Base-by-base conservation (phyloP, 805 yeast species). In the Ogataea populi-albae region DNA sequence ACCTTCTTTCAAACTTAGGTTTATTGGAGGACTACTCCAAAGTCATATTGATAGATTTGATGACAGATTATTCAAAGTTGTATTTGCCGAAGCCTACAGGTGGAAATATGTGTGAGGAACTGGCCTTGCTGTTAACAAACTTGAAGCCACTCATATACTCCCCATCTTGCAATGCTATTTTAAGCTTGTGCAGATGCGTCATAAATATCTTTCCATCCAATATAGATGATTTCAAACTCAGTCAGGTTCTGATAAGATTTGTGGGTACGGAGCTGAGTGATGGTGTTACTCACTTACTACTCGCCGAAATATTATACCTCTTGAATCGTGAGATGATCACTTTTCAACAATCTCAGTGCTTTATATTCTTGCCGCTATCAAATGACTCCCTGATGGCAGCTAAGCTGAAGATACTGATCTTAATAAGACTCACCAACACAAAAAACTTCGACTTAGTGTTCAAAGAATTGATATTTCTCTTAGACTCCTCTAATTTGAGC, bases 21-120 rank as follows among this genome's bases (percentile, higher is more conserved):
- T 66, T 71, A 2, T 66, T 91, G 36, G 95, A 88, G 40, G 81
- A 80, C 35, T 86, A 88, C 83, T 62, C 86, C 6, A 88, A 84
- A 50, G 57, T 71, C 0, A 52, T 65, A 8, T 57, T 79, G 11
- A 62, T 86, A 15, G 85, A 84, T 31, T 47, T 85, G 4, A 63
- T 89, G 32, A 73, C 81, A 0, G 75, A 76, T 34, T 93, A 93
- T 56, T 66, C 77, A 22, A 71, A 88, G 35, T 47, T 59, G 6
- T 88, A 69, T 53, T 52, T 88, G 23, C 72, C 78, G 3, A 64
- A 69, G 32, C 85, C 93, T 2, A 32, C 31, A 16, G 41, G 17
- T 38, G 26, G 7, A 52, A 50, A 57, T 4, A 57, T 68, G 42
- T 79, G 83, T 47, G 55, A 66, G 0, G 96, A 88, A 54, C 57